Evolutionary conservation across 2,329 filamentous ascomycete genomes (phyloP).

Genomic region (Aureobasidium musti): DNA sequence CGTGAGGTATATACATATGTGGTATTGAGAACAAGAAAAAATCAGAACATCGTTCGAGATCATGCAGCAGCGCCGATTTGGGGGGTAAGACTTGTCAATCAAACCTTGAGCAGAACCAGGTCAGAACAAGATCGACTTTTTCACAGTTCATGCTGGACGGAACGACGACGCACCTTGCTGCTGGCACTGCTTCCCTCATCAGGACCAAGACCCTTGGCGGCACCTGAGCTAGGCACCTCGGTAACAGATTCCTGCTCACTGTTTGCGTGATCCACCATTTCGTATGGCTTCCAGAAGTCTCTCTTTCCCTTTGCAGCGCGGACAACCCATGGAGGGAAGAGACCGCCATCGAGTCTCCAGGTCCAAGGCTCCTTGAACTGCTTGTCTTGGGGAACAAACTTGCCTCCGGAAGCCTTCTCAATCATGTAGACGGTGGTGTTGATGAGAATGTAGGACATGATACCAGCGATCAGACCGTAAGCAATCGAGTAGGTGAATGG

Average conservation of each 20-base stretch:
- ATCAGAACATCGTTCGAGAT: background rate
- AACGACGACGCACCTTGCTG: constrained; percentile 26
- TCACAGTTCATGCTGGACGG: constrained; percentile 22
- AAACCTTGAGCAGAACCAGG: constrained; percentile 4
- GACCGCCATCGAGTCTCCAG: constrained; percentile 71
- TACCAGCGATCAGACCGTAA: constrained; percentile 79
- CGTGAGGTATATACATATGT: background rate
- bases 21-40: background rate
- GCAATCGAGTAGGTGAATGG: constrained; percentile 88
- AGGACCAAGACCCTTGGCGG: constrained; percentile 9
- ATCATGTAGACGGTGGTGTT: constrained; percentile 71
- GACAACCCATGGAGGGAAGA: constrained; percentile 72
- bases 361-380: constrained; percentile 78
- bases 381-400: constrained; percentile 73
- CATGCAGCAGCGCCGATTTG: constrained; percentile 1
- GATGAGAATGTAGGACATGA: constrained; percentile 73
- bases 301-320: constrained; percentile 67
- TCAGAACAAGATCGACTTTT: constrained; percentile 4
- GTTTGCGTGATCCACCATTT: constrained; percentile 25
- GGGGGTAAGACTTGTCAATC: background rate
- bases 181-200: constrained; percentile 21
- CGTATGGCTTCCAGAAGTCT: constrained; percentile 65
- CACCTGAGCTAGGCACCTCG: constrained; percentile 12
- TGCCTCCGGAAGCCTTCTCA: constrained; percentile 65
- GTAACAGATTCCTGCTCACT: constrained; percentile 14